Evolutionary conservation across 257 asterid species (phyloP).

Genomic region (Ballota nigra): DNA sequence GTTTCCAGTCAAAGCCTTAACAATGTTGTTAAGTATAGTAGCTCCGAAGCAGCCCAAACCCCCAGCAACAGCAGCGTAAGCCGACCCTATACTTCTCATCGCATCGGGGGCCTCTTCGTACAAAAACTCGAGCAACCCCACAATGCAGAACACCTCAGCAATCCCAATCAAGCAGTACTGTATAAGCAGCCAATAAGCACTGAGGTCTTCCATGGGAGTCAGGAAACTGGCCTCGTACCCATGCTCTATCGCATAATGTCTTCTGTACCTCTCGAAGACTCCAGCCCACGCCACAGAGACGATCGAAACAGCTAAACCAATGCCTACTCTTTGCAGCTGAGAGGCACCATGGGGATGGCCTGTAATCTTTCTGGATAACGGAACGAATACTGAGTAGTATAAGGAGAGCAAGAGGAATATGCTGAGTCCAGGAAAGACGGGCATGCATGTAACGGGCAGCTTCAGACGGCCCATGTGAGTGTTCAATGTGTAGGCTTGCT

Average conservation of each 20-base stretch:
- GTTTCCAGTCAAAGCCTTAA: conserved; percentile 65
- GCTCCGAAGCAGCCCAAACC: conserved; percentile 98
- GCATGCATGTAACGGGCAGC: conserved; percentile 98
- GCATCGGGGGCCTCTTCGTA: conserved; percentile 99
- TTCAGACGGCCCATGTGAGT: conserved; percentile 81
- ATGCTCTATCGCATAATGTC: conserved; percentile 68
- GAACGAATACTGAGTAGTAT: conserved; percentile 82
- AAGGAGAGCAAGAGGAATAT: conserved; percentile 82
- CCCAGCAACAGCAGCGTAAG: conserved; percentile 98
- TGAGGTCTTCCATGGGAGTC: conserved; percentile 76
- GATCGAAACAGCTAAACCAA: conserved; percentile 87
- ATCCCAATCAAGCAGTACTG: conserved; percentile 96
- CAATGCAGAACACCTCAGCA: conserved; percentile 92
- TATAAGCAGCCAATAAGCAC: conserved; percentile 90
- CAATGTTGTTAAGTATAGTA: conserved; percentile 67
- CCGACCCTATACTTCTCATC: conserved; percentile 95
- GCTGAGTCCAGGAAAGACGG: conserved; percentile 96
- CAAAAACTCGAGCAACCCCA: conserved; percentile 84
- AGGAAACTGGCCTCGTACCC: conserved; percentile 76
- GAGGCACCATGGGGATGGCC: conserved; percentile 99
- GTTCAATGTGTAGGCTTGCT: conserved; percentile 90
- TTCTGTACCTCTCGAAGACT: conserved; percentile 75
- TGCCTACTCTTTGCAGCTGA: conserved; percentile 93
- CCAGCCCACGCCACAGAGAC: conserved; percentile 86
- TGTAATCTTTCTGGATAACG: conserved; percentile 72